Conservation (phyloP, 2,329 filamentous ascomycete species). For the Ceratocystis huliohia region DNA sequence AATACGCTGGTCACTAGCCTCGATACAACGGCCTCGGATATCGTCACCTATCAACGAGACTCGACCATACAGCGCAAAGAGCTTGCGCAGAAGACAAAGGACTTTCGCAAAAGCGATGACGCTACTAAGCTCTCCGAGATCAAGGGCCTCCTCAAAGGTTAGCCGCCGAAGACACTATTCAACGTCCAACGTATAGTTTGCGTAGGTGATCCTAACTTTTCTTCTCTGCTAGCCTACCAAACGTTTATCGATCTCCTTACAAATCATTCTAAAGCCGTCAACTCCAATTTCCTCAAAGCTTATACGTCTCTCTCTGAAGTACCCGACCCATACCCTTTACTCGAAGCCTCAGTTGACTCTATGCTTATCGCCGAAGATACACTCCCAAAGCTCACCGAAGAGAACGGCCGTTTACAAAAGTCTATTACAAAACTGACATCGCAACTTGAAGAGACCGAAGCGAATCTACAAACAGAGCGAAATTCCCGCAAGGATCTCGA, state of each 20-base stretch:
- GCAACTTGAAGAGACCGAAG: constrained; percentile 74
- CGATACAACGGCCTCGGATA: constrained; percentile 87
- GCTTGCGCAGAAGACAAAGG: constrained; percentile 96
- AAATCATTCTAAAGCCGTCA: constrained; percentile 88
- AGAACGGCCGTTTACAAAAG: constrained; percentile 77
- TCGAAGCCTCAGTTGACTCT: constrained; percentile 92
- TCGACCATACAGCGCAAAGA: constrained; percentile 95
- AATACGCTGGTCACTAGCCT: constrained; percentile 71
- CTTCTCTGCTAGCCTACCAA: constrained; percentile 62
- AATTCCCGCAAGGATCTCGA: constrained; percentile 62
- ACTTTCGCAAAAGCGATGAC: constrained; percentile 90
- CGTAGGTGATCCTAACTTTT: background rate
- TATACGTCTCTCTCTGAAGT: constrained; percentile 92
- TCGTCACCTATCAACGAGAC: constrained; percentile 84
- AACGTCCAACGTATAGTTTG: background rate
- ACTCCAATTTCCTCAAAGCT: constrained; percentile 81
- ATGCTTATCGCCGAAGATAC: constrained; percentile 77
- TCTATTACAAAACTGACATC: constrained; percentile 61
- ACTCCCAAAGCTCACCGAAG: constrained; percentile 72
- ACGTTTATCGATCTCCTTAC: constrained; percentile 93
- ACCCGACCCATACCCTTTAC: constrained; percentile 87
- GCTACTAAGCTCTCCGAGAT: constrained; percentile 72
- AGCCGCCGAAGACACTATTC: background rate
- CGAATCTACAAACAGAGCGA: constrained; percentile 65
- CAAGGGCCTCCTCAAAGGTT: constrained; percentile 79